Base-by-base conservation (phyloP, 768 basidiomycete genomes). In the Auriscalpium vulgare region DNA sequence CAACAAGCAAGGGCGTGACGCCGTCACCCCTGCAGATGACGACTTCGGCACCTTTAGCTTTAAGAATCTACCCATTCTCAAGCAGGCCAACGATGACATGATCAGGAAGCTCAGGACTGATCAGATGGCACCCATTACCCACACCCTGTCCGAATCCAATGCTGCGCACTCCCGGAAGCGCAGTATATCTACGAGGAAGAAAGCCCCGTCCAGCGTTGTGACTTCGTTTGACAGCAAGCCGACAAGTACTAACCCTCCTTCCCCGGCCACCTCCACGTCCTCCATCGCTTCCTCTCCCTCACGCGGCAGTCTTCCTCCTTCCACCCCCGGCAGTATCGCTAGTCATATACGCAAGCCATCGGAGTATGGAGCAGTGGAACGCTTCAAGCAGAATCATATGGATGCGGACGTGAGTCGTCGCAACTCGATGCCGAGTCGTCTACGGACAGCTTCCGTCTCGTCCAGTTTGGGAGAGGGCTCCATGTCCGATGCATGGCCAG, bases 21-120 rank as follows among this genome's bases (percentile, higher is more conserved):
- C 67, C 72, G 7, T 54, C 29, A 80, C 86, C 34, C 79, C 84
- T 37, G 80, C 80, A 16, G 83, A 81, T 60, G 92, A 95, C 64
- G 95, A 97, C 65, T 99, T 98, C 72, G 97, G 97, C 19, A 86
- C 92, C 0, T 99, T 99, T 76, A 93, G 88, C 71, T 99, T 94
- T 81, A 97, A 97, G 78, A 99, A 99, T 67, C 70, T 97, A 44
- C 92, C 92, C 0, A 82, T 97, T 8, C 74, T 98, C 70, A 99
- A 98, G 73, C 94, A 97, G 71, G 94, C 92, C 16, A 99, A 99
- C 68, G 97, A 99, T 71, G 95, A 98, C 67, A 85, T 98, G 62
- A 97, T 99, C 63, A 85, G 91, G 58, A 97, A 97, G 71, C 78
- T 98, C 66, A 88, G 91, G 72, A 90, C 89, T 2, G 95, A 97